A percentile compares a stretch with the other conserved stretches of the same genome.
Conservation (phyloP, 2,329 filamentous ascomycete genomes). For the Curvularia lunata region DNA sequence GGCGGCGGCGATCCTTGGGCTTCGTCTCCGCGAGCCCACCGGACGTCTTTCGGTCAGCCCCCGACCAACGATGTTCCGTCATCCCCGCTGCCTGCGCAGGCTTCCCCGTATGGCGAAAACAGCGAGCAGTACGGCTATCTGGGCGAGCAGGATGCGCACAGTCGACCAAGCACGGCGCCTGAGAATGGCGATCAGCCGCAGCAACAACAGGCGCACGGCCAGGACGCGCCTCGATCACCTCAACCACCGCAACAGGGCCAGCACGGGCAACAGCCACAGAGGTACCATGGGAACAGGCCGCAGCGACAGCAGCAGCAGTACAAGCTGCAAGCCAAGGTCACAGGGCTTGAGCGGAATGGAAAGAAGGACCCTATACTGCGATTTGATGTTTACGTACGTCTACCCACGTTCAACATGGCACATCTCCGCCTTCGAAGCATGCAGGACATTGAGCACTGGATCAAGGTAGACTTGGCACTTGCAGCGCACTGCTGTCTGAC, state of each 20-base stretch:
- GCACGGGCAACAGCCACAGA: slow-evolving; percentile 53
- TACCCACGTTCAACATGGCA: not conserved
- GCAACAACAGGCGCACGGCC: slow-evolving; percentile 40
- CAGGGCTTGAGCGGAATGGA: slow-evolving; percentile 86
- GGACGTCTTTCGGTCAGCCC: slow-evolving; percentile 55
- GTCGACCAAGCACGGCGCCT: slow-evolving; percentile 34
- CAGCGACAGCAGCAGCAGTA: slow-evolving; percentile 71
- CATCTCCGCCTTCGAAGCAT: slow-evolving; percentile 4
- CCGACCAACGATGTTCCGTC: slow-evolving; percentile 51
- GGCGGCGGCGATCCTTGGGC: slow-evolving; percentile 69
- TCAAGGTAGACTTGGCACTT: slow-evolving; percentile 10
- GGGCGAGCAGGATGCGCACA: slow-evolving; percentile 38
- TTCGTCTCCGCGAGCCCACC: slow-evolving; percentile 61
- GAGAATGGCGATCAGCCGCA: slow-evolving; percentile 47
- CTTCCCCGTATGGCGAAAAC: slow-evolving; percentile 48
- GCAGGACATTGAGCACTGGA: slow-evolving; percentile 8
- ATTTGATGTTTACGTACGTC: slow-evolving; percentile 92
- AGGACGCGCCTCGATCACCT: slow-evolving; percentile 34
- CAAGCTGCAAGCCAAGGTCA: slow-evolving; percentile 93
- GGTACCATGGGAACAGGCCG: slow-evolving; percentile 53
- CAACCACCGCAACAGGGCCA: slow-evolving; percentile 47
- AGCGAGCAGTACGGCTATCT: slow-evolving; percentile 46
- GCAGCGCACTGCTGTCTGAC: not conserved
- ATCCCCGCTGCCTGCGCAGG: slow-evolving; percentile 50
- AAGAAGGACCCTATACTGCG: slow-evolving; percentile 94